Evolutionary conservation across 225 moss, liverwort and hornwort genomes (phyloP).

Genomic region (Neckera pumila): DNA sequence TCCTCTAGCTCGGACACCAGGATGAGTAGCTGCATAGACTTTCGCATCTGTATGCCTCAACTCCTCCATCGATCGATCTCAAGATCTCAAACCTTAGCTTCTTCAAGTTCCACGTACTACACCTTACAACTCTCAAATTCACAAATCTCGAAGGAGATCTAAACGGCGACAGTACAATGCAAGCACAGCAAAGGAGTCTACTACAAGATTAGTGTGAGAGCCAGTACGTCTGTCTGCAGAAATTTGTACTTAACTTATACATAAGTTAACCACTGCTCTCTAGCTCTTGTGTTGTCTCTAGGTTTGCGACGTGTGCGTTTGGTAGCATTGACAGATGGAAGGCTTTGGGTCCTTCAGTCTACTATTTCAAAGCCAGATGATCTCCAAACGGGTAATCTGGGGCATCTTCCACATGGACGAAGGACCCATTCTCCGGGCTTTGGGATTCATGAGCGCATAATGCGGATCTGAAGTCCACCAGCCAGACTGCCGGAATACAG

Average conservation of each 20-base stretch:
- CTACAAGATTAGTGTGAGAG: neutral
- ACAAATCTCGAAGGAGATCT: neutral
- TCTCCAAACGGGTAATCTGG: neutral
- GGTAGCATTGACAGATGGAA: neutral
- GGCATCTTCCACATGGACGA: neutral
- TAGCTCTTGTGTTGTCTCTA: neutral
- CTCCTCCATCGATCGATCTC: slow-evolving; percentile 4
- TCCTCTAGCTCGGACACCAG: slow-evolving; percentile 22
- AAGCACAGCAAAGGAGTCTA: neutral
- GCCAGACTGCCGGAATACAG: too few species aligned
- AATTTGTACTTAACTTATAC: too few species aligned
- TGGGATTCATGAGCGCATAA: neutral
- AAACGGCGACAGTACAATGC: neutral
- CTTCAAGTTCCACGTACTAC: neutral
- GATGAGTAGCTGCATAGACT: slow-evolving; percentile 38
- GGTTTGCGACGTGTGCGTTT: neutral
- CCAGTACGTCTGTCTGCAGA: neutral
- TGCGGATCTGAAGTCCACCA: neutral
- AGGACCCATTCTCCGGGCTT: neutral
- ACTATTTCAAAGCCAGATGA: neutral
- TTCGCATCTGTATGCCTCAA: slow-evolving; percentile 24
- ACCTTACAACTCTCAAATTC: neutral
- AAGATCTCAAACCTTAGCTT: too few species aligned
- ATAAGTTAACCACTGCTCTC: too few species aligned
- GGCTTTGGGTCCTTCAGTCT: neutral